Evolutionary conservation across 495 filamentous ascomycete species (phyloP).

Genomic region (Daldinia bambusicola): DNA sequence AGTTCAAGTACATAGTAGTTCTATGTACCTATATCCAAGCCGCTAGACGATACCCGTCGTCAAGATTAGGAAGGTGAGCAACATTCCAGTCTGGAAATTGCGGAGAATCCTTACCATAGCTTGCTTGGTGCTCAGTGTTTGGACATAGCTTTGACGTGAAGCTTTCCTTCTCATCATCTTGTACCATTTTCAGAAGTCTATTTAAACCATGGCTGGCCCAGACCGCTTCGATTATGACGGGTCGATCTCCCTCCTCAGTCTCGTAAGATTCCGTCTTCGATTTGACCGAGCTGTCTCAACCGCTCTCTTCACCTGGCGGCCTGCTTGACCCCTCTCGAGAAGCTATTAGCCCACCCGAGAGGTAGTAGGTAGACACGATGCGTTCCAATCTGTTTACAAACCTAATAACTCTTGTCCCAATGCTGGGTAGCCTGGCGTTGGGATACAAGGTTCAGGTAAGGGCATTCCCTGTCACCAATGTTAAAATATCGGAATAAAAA

Average conservation of each 20-base stretch:
- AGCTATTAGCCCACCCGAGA: slow-evolving; percentile 18
- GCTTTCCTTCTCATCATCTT: slow-evolving; percentile 17
- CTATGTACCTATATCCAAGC: slow-evolving; percentile 25
- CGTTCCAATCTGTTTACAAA: slow-evolving; percentile 24
- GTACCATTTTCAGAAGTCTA: slow-evolving; percentile 28
- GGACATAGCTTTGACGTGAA: slow-evolving; percentile 35
- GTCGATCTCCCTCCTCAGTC: slow-evolving; percentile 26
- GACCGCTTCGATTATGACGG: neutral
- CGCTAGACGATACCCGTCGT: slow-evolving; percentile 20
- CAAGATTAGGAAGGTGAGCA: slow-evolving; percentile 45
- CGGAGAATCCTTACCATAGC: slow-evolving; percentile 43
- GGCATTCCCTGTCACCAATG: neutral
- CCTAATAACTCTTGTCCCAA: slow-evolving; percentile 29
- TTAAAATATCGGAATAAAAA: neutral
- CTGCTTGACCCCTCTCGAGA: slow-evolving; percentile 14
- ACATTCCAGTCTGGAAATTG: slow-evolving; percentile 41
- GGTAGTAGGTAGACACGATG: slow-evolving; percentile 36
- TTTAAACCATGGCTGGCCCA: slow-evolving; percentile 28
- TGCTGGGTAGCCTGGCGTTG: slow-evolving; percentile 39
- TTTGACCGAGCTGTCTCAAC: slow-evolving; percentile 9
- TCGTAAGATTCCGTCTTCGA: slow-evolving; percentile 18
- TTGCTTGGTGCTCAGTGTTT: neutral
- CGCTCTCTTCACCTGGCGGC: slow-evolving; percentile 8
- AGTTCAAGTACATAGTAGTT: slow-evolving; percentile 12
- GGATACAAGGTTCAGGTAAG: slow-evolving; percentile 48